Conservation (phyloP, 495 filamentous ascomycete genomes). For the Aspergillus baeticus region DNA sequence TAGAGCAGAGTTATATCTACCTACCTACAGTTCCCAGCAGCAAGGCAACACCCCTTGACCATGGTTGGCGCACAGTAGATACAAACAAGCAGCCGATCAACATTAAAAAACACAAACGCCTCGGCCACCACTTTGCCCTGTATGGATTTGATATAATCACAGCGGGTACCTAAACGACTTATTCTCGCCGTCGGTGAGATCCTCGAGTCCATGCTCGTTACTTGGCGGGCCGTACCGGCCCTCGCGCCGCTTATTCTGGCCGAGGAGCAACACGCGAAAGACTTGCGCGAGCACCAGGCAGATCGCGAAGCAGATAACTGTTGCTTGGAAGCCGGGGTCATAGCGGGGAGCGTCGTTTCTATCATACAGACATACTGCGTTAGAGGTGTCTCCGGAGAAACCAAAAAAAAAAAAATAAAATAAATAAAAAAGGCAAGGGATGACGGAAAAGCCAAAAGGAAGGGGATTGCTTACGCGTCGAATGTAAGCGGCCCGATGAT, state of each 20-base stretch:
- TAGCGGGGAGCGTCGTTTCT: slow-evolving; percentile 9
- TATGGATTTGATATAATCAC: no score
- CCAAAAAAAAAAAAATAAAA: no score
- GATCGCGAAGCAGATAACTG: slow-evolving; percentile 12
- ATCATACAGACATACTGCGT: neutral
- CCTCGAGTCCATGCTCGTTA: slow-evolving; percentile 5
- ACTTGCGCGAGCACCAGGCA: slow-evolving; percentile 9
- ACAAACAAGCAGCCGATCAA: no score
- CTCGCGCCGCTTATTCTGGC: slow-evolving; percentile 7
- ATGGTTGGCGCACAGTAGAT: no score
- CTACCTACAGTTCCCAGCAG: no score
- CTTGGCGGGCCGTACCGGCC: slow-evolving; percentile 7
- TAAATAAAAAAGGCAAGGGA: neutral
- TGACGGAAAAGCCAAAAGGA: neutral
- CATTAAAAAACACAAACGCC: no score
- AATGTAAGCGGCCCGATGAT: slow-evolving; percentile 12
- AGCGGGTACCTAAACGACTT: slow-evolving; percentile 15
- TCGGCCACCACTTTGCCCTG: no score
- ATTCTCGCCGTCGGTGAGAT: slow-evolving; percentile 12
- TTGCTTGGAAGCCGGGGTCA: slow-evolving; percentile 11
- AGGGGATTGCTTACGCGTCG: slow-evolving; percentile 1
- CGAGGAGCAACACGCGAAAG: neutral
- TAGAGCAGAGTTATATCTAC: no score
- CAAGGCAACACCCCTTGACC: no score
- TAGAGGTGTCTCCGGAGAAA: neutral